These are phyloP conservation scores for Babesia gibsoni DNA, from an alignment of 169 alveolate species.

Conservation along the genomic window DNA sequence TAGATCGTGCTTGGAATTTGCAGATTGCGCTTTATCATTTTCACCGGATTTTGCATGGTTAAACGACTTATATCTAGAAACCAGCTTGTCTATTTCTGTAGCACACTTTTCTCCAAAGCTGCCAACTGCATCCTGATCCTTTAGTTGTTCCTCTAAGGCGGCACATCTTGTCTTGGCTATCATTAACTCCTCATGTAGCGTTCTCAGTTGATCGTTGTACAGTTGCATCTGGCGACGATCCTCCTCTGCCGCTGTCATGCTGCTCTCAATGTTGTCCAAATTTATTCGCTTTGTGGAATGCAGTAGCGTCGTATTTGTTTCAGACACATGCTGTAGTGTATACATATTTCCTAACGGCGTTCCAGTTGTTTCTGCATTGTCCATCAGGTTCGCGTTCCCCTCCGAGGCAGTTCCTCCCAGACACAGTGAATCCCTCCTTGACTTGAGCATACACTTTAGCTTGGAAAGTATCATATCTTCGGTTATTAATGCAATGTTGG, in stretches of 20 bases:
- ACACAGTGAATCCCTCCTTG: background rate
- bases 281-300: slow-evolving; percentile 2
- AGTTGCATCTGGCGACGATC: slow-evolving; percentile 16
- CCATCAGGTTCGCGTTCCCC: background rate
- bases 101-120: background rate
- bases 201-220: slow-evolving; percentile 21
- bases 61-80: slow-evolving; percentile 10
- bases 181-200: slow-evolving; percentile 24
- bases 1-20: background rate
- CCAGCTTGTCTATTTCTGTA: slow-evolving; percentile 5
- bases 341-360: too few relatives aligned
- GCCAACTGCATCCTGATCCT: background rate
- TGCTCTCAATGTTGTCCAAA: slow-evolving; percentile 1
- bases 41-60: background rate
- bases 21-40: background rate
- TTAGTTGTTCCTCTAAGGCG: slow-evolving; percentile 7
- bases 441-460: background rate
- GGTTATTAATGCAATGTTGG: slow-evolving; percentile 2
- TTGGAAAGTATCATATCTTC: slow-evolving; percentile 1
- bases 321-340: background rate
- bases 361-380: background rate
- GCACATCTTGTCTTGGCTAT: slow-evolving; percentile 8
- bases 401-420: background rate
- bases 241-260: slow-evolving; percentile 10
- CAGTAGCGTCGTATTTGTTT: background rate